Conservation (phyloP, 2,329 filamentous ascomycete species). For the Emericellopsis cladophorae region DNA sequence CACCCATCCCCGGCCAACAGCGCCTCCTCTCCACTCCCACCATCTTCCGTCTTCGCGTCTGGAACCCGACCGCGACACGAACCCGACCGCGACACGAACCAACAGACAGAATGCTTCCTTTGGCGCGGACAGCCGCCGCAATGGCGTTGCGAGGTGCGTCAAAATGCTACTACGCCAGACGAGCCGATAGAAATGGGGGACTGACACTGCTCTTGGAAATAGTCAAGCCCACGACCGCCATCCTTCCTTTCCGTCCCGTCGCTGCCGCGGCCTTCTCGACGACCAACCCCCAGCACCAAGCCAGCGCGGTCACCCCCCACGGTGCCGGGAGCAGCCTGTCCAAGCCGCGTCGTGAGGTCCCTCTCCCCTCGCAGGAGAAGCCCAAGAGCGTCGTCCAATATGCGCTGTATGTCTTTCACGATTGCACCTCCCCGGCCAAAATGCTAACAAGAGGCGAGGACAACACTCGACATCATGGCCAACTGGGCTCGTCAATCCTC, state of each 20-base stretch:
- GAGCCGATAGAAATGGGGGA: neutral
- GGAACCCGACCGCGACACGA: neutral
- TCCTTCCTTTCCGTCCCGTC: constrained; percentile 47
- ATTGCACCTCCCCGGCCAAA: neutral
- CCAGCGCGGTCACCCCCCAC: constrained; percentile 41
- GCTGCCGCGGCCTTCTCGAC: constrained; percentile 46
- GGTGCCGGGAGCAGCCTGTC: constrained; percentile 39
- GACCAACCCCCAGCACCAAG: constrained; percentile 53
- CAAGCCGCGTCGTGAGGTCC: constrained; percentile 56
- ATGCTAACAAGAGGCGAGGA: constrained; percentile 29
- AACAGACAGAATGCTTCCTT: constrained; percentile 28
- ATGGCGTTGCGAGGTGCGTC: constrained; percentile 38
- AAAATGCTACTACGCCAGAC: neutral
- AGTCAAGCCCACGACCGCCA: constrained; percentile 54
- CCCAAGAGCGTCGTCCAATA: constrained; percentile 77
- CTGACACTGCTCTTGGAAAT: constrained; percentile 3
- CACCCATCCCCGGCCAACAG: constrained; percentile 3
- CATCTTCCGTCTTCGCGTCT: neutral
- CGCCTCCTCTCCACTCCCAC: constrained; percentile 1
- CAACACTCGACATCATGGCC: constrained; percentile 64
- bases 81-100: constrained; percentile 1
- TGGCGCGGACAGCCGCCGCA: constrained; percentile 36
- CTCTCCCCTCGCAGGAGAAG: constrained; percentile 63
- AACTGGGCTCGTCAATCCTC: constrained; percentile 81
- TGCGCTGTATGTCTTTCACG: constrained; percentile 53